Evolutionary conservation across 257 asterid genomes (phyloP), one percentile per base, ranked within the genome.

Genomic region (Cinchona pubescens): DNA sequence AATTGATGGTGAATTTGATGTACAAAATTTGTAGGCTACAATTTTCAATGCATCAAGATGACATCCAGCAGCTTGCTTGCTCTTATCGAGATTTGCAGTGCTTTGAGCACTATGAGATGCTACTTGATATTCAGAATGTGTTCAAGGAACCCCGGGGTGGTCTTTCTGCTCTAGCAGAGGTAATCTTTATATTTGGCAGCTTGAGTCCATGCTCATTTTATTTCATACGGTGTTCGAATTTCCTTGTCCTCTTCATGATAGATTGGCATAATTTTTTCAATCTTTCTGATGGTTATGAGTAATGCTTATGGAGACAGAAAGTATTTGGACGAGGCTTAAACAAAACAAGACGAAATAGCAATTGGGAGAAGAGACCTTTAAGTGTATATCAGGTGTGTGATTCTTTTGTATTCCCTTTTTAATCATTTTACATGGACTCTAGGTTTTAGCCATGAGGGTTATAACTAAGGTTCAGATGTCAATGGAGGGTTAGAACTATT

Each of bases 311-410:
- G 72, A 77, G 79, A 68, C 88, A 95, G 99, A 92, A 88, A 87
- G 87, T 91, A 77, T 49, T 95, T 87, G 98, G 98, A 35, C 79
- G 85, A 69, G 89, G 94, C 67, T 82, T 95, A 81, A 92, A 92
- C 81, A 95, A 95, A 84, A 92, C 98, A 2, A 90, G 99, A 81
- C 88, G 98, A 72, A 92, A 92, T 76, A 92, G 97, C 92, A 86
- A 92, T 75, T 95, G 98, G 99, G 99, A 95, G 91, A 88, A 86
- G 75, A 88, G 99, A 25, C 98, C 99, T 62, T 76, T 95, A 67
- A 92, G 86, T 81, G 88, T 76, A 67, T 78, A 87, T 80, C 98
- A 94, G 98, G 98, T 87, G 51, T 58, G 79, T 80, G 35, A 55
- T 68, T 14, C 27, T 35, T 59, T 37, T 61, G 11, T 35, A 34